These are phyloP conservation scores for Beauveria caledonica DNA, from an alignment of 2,329 filamentous ascomycete genomes.

Conservation along the genomic window DNA sequence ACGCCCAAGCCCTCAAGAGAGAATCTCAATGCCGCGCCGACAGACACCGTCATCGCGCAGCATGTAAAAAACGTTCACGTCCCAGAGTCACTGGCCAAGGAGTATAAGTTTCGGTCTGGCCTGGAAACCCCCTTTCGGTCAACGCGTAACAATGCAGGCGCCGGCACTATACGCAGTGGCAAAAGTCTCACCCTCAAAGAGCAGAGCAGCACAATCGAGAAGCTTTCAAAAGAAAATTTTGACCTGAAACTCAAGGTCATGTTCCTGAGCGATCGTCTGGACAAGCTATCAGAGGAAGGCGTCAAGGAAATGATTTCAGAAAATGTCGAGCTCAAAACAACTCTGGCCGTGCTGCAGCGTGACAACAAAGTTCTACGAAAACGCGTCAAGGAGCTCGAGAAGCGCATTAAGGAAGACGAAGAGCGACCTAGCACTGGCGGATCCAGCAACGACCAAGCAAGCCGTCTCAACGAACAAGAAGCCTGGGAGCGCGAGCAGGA, in stretches of 20 bases:
- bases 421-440: constrained; percentile 54
- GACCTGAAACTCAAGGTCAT: constrained; percentile 96
- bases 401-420: constrained; percentile 61
- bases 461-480: constrained; percentile 49
- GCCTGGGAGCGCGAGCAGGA: constrained; percentile 73
- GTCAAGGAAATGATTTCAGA: constrained; percentile 97
- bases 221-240: constrained; percentile 95
- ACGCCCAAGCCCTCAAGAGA: constrained; percentile 61
- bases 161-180: constrained; percentile 47
- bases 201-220: constrained; percentile 94
- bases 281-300: constrained; percentile 89
- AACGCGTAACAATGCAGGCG: constrained; percentile 38
- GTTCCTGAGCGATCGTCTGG: constrained; percentile 87
- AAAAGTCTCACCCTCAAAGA: constrained; percentile 86
- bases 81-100: constrained; percentile 76
- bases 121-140: constrained; percentile 50
- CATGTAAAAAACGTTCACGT: constrained; percentile 87
- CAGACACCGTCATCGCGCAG: constrained; percentile 80
- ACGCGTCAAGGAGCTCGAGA: constrained; percentile 79
- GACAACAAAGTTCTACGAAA: constrained; percentile 80
- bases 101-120: constrained; percentile 71
- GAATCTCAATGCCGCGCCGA: constrained; percentile 53
- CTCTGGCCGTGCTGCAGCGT: constrained; percentile 78
- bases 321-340: constrained; percentile 91
- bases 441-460: constrained; percentile 51